phyloP scores from a whole-genome alignment of 331 rosid species.

The Malus hybrid region DNA sequence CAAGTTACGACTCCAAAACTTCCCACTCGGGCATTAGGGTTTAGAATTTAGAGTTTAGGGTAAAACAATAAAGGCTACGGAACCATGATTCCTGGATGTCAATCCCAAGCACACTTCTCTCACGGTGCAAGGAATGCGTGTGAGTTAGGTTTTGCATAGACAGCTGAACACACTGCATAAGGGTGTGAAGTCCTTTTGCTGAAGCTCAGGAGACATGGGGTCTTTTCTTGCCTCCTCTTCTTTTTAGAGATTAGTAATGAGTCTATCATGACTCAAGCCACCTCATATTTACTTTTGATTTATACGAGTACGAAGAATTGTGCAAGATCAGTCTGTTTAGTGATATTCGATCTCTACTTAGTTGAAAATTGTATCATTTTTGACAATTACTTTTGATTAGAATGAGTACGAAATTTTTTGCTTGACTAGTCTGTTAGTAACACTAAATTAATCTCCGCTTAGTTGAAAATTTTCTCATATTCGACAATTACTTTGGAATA shows the following conservation, averaged over 20 bases:
- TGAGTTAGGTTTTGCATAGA: not conserved
- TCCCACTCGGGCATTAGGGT: no score
- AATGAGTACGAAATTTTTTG: not conserved
- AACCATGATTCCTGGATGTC: no score
- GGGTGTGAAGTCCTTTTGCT: conserved; percentile 4
- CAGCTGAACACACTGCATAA: not conserved
- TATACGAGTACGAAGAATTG: not conserved
- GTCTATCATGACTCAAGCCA: not conserved
- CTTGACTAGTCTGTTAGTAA: not conserved
- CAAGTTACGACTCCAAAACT: no score
- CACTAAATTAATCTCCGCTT: no score
- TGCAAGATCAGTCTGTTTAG: not conserved
- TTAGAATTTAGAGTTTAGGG: no score
- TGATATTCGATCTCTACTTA: no score
- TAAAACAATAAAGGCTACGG: no score
- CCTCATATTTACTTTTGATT: not conserved
- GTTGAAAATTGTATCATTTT: not conserved
- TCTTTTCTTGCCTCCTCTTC: conserved; percentile 1
- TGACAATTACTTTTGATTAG: no score
- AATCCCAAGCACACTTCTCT: not conserved
- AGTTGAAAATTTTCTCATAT: no score
- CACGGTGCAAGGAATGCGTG: not conserved
- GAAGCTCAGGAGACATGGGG: conserved; percentile 3
- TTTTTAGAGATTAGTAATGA: not conserved
- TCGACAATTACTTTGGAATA: no score